A percentile compares a stretch with the other conserved stretches of the same genome.
These are phyloP conservation scores for Cercospora sp. DNA, from an alignment of 2,329 filamentous ascomycete species.

Conservation along the genomic window DNA sequence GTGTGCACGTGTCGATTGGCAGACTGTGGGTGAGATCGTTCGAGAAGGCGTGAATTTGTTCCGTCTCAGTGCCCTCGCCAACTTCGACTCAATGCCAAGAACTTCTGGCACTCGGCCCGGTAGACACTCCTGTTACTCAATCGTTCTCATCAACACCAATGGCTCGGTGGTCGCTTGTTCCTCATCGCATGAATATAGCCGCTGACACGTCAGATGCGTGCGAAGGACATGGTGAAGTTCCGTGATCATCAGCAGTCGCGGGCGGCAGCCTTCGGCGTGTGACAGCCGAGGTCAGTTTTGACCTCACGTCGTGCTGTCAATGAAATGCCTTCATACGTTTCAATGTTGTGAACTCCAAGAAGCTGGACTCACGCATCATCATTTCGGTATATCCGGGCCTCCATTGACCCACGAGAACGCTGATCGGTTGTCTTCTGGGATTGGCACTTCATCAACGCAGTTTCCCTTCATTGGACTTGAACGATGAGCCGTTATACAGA, in stretches of 20 bases:
- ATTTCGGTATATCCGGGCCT: too few species aligned
- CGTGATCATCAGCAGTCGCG: not conserved
- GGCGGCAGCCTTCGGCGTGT: not conserved
- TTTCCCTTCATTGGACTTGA: not conserved
- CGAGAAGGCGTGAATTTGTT: too few species aligned
- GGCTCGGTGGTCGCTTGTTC: too few species aligned
- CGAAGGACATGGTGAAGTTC: not conserved
- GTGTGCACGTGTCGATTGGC: not conserved
- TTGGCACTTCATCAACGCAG: not conserved
- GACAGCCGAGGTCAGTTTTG: not conserved
- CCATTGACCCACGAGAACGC: too few species aligned
- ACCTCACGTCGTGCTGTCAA: constrained; percentile 7
- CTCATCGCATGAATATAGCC: too few species aligned
- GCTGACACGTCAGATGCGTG: not conserved
- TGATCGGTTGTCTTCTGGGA: too few species aligned
- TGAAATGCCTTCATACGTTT: not conserved
- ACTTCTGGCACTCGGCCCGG: not conserved
- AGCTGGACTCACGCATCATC: too few species aligned
- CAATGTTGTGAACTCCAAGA: not conserved
- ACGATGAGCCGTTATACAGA: not conserved
- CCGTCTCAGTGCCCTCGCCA: too few species aligned
- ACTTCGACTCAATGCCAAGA: not conserved
- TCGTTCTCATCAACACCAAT: too few species aligned
- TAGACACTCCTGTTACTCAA: too few species aligned
- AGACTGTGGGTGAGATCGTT: not conserved